A percentile compares a stretch with the other conserved stretches of the same genome.
phyloP scores from a whole-genome alignment of 2,329 filamentous ascomycete genomes.

The Fusarium sp. region DNA sequence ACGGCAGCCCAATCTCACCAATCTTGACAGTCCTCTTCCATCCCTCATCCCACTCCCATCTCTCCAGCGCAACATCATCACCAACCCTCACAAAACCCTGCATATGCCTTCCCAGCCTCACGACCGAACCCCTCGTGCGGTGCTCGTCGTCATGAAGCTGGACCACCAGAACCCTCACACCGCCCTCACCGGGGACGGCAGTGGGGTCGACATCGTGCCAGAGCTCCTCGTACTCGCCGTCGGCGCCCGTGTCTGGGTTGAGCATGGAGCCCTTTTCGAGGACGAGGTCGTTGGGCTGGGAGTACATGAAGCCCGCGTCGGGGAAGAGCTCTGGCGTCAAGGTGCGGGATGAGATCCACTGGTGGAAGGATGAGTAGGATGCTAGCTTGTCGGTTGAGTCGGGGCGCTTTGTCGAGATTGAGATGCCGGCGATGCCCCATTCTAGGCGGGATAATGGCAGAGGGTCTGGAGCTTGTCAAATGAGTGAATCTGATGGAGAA shows the following conservation, averaged over 20 bases:
- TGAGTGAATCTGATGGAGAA: too few species aligned
- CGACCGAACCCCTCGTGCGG: conserved; percentile 60
- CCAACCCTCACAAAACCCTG: conserved; percentile 67
- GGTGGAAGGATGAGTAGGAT: conserved; percentile 62
- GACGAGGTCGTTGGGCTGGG: conserved; percentile 53
- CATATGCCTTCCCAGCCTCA: conserved; percentile 65
- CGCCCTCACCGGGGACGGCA: conserved; percentile 15
- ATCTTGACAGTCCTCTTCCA: conserved; percentile 54
- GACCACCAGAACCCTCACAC: conserved; percentile 10
- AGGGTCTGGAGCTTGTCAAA: conserved; percentile 25
- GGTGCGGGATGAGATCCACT: conserved; percentile 70
- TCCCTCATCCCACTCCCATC: conserved; percentile 61
- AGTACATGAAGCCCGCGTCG: conserved; percentile 70
- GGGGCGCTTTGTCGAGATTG: conserved; percentile 50
- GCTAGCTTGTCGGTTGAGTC: conserved; percentile 43
- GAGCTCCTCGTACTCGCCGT: conserved; percentile 73
- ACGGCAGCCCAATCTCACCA: conserved; percentile 52
- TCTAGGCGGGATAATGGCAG: conserved; percentile 59
- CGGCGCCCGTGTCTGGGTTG: conserved; percentile 64
- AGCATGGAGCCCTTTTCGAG: conserved; percentile 71
- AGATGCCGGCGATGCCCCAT: conserved; percentile 74
- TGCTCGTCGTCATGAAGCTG: conserved; percentile 27
- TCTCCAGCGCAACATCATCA: conserved; percentile 60
- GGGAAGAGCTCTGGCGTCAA: conserved; percentile 51
- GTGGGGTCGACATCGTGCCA: conserved; percentile 65